Evolutionary conservation across 306 rosid species (phyloP).

Genomic region (Malus orientalis): DNA sequence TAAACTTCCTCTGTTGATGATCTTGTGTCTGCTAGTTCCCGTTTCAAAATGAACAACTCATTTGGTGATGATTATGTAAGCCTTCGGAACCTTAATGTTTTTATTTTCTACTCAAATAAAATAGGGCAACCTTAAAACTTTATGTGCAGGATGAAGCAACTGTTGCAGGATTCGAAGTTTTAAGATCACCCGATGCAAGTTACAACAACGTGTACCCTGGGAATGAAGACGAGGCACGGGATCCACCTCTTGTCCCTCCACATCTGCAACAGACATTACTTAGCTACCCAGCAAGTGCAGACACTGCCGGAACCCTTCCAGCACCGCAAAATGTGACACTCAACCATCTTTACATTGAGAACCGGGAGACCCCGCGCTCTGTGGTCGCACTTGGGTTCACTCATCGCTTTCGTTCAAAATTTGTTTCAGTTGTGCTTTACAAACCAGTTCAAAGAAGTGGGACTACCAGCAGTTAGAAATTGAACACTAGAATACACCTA

Average conservation of each 20-base stretch:
- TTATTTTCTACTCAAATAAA: constrained; percentile 9
- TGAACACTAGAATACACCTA: constrained; percentile 3
- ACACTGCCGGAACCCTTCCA: constrained; percentile 47
- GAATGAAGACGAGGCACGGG: constrained; percentile 77
- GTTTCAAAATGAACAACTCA: constrained; percentile 62
- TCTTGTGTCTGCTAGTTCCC: constrained; percentile 22
- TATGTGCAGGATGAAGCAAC: constrained; percentile 61
- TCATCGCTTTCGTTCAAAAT: constrained; percentile 82
- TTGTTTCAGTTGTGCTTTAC: constrained; percentile 90
- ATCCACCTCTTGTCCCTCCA: constrained; percentile 77
- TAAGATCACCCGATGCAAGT: constrained; percentile 75
- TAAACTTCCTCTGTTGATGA: constrained; percentile 37
- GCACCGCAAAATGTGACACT: constrained; percentile 55
- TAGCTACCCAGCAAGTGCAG: constrained; percentile 45
- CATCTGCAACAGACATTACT: constrained; percentile 69
- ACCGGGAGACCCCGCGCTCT: constrained; percentile 66
- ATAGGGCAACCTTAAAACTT: constrained; percentile 13
- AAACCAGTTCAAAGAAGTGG: constrained; percentile 82
- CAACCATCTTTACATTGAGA: constrained; percentile 93
- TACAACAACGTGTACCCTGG: constrained; percentile 63
- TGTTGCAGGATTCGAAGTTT: constrained; percentile 80
- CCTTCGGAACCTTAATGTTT: constrained; percentile 18
- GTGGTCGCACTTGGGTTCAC: constrained; percentile 87
- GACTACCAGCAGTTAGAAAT: constrained; percentile 11
- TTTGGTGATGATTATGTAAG: constrained; percentile 49